phyloP scores from a whole-genome alignment of 768 basidiomycete species.

The Gloeostereum incarnatum region DNA sequence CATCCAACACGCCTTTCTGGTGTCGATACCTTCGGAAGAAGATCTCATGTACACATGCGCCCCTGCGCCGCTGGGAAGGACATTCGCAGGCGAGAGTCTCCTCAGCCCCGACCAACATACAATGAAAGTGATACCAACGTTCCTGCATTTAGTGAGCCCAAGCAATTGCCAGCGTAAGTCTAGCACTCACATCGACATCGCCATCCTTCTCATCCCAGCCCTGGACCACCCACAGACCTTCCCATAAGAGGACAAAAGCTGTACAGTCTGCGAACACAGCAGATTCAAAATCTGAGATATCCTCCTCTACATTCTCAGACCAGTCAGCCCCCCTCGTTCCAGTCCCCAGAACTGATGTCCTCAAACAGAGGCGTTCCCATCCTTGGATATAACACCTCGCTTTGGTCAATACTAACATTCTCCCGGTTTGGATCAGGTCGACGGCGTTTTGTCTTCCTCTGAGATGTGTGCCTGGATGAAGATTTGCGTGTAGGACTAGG shows the following conservation, averaged over 20 bases:
- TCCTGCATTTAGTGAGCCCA: too few species aligned
- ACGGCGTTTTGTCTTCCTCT: not conserved
- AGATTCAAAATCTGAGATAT: not conserved
- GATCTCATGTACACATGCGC: not conserved
- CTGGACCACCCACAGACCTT: conserved; percentile 4
- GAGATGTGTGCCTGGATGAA: too few species aligned
- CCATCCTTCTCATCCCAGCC: conserved; percentile 1
- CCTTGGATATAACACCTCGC: not conserved
- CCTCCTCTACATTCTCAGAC: not conserved
- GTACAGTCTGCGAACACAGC: not conserved
- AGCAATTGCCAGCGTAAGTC: too few species aligned
- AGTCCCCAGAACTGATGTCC: not conserved
- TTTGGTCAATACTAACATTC: not conserved
- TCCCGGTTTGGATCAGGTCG: not conserved
- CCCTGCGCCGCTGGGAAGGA: not conserved
- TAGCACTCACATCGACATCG: not conserved
- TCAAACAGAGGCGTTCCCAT: not conserved
- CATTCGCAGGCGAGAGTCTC: not conserved
- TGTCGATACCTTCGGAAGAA: not conserved
- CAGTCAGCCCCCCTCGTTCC: too few species aligned
- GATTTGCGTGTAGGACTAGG: too few species aligned
- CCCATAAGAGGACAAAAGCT: not conserved
- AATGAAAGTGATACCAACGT: not conserved
- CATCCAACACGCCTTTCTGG: too few species aligned
- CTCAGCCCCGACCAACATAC: not conserved